Evolutionary conservation across 371 early-diverging fungal species (phyloP).

Genomic region (Batkoa obscura): DNA sequence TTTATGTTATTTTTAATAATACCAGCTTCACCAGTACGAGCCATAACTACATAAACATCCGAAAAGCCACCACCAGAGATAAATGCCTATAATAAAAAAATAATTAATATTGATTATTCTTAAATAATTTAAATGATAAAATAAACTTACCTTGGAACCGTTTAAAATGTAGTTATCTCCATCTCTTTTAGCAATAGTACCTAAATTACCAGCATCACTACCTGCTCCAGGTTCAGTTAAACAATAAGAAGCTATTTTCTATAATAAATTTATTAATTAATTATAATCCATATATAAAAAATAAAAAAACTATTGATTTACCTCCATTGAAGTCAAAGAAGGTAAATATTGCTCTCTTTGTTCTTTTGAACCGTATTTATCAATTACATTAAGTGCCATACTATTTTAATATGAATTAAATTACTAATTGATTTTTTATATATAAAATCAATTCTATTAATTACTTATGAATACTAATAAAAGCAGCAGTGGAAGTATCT

Average conservation of each 20-base stretch:
- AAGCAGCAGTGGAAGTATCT: slow-evolving; percentile 34
- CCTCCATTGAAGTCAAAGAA: slow-evolving; percentile 20
- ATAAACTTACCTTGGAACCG: slow-evolving; percentile 32
- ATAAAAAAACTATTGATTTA: not conserved
- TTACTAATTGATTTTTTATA: too few species aligned
- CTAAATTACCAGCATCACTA: slow-evolving; percentile 50
- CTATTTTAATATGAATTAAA: slow-evolving; percentile 5
- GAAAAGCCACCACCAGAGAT: slow-evolving; percentile 34
- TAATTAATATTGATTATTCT: not conserved
- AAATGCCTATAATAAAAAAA: slow-evolving; percentile 21
- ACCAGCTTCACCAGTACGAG: slow-evolving; percentile 28
- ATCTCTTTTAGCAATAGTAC: slow-evolving; percentile 42
- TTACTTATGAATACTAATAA: slow-evolving; percentile 35
- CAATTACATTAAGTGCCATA: slow-evolving; percentile 42
- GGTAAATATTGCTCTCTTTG: slow-evolving; percentile 27
- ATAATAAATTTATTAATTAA: too few species aligned
- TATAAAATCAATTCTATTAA: not conserved
- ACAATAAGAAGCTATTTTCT: slow-evolving; percentile 31
- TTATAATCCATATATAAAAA: too few species aligned
- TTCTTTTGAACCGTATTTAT: slow-evolving; percentile 22
- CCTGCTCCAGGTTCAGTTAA: slow-evolving; percentile 63
- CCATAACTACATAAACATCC: slow-evolving; percentile 41
- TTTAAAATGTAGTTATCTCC: slow-evolving; percentile 52
- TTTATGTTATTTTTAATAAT: too few species aligned
- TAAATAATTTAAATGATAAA: too few species aligned